Base-by-base conservation (phyloP, 345 rosid species). In the Eucalyptus decipiens region DNA sequence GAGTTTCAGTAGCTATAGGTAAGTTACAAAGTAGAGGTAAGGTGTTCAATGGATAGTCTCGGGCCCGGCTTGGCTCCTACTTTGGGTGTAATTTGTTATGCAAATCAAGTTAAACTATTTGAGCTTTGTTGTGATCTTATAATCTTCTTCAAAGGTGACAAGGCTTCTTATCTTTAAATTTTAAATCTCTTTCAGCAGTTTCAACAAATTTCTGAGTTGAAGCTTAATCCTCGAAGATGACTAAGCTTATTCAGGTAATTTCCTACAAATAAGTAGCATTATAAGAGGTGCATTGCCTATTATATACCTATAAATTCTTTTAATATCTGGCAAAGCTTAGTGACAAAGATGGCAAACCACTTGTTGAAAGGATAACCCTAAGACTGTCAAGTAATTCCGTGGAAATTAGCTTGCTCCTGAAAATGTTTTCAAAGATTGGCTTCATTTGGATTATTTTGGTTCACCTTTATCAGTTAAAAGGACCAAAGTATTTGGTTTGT, bases 231-330 rank as follows among this genome's bases (percentile, higher is more conserved):
- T 60, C 3, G 30, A 6, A 28, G 30, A 28, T 28, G 17, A 62
- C 37, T 4, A 0, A 28, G 16, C 8, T 24, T 24, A 58, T 26
- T 58, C 0, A 3, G 2, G 2, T 28, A 1, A 60, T 1, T 28
- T 60, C 0, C 67, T 28, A 28, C 32, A 28, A 60, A 12, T 12
- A 60, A 28, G 67, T 28, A 0, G 32, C 32, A 60, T 60, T 60
- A 1, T 28, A 12, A 60, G 32, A 28, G 32, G 8, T 1, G 32
- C 32, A 0, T 60, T 60, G 67, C 9, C 67, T 60, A 60, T 60
- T 28, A 28, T 26, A 60, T 60, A 60, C 32, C 2, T 60, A 12
- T 0, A 60, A 60, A 0, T 60, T 60, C 32, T 6, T 60, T 28
- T 60, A 28, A 6, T 60, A 60, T 60, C 8, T 12, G 32, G 32